These are phyloP conservation scores for Salvia sclarea DNA, from an alignment of 305 asterid species.

Conservation along the genomic window DNA sequence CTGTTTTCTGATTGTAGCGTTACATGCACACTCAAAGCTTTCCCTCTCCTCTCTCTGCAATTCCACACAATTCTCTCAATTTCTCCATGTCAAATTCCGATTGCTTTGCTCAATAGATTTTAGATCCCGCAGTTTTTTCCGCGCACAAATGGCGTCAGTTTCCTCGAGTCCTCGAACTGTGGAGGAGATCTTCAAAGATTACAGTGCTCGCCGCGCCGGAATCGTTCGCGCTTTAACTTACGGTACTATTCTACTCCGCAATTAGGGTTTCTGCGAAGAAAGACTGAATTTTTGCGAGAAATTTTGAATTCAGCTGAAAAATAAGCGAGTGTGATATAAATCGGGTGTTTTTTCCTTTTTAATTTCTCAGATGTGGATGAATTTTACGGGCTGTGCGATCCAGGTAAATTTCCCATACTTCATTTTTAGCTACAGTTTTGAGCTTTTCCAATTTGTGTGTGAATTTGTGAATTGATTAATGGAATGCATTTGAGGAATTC, in stretches of 20 bases:
- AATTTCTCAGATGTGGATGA: conserved; percentile 65
- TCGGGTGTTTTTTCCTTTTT: neutral
- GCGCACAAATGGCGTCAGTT: conserved; percentile 56
- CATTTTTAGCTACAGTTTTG: conserved; percentile 9
- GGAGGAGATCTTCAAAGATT: conserved; percentile 91
- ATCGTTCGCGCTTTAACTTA: conserved; percentile 74
- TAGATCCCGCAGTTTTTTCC: conserved; percentile 35
- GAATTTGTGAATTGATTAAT: conserved; percentile 14
- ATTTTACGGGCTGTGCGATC: conserved; percentile 77
- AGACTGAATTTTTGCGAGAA: neutral
- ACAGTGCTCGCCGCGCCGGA: conserved; percentile 78
- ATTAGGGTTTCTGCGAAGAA: neutral
- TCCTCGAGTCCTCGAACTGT: conserved; percentile 69
- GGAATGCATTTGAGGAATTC: conserved; percentile 27
- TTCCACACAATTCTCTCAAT: conserved; percentile 29
- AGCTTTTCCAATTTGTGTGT: neutral
- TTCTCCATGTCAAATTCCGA: conserved; percentile 33
- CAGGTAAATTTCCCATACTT: conserved; percentile 45
- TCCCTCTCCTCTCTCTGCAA: conserved; percentile 32
- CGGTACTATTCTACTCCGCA: conserved; percentile 41
- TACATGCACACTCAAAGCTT: conserved; percentile 37
- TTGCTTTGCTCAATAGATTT: conserved; percentile 24
- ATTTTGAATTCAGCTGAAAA: neutral
- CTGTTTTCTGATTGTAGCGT: conserved; percentile 32
- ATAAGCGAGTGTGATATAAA: neutral